Evolutionary conservation across 768 basidiomycete species (phyloP).

Genomic region (Mycena pura): DNA sequence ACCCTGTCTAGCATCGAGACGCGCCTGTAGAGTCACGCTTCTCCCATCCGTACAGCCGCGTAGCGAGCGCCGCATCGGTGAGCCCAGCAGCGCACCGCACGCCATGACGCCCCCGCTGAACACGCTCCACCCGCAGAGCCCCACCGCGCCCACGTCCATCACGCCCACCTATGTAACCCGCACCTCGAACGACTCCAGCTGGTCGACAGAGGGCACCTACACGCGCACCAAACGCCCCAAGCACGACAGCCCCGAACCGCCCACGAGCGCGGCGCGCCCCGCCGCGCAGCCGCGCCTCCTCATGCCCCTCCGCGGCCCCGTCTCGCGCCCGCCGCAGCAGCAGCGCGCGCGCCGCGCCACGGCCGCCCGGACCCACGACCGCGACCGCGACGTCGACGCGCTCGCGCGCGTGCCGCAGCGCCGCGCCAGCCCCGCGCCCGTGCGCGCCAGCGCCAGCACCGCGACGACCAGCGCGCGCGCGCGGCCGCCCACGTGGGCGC

Average conservation of each 20-base stretch:
- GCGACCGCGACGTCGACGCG: background rate
- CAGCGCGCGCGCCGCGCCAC: background rate
- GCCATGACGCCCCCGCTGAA: background rate
- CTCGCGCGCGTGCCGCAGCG: no score
- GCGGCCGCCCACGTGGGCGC: background rate
- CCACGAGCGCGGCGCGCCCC: background rate
- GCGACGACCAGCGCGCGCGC: background rate
- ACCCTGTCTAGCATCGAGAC: background rate
- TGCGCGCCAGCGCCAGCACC: background rate
- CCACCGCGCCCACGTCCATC: background rate
- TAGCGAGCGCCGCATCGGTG: background rate
- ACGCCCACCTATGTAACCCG: background rate
- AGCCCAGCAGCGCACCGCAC: no score
- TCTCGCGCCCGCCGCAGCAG: slow-evolving; percentile 11
- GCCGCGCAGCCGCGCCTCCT: background rate
- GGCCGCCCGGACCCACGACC: background rate
- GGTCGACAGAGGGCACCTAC: slow-evolving; percentile 20
- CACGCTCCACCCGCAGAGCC: background rate
- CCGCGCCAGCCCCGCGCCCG: background rate
- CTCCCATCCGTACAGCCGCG: slow-evolving; percentile 3
- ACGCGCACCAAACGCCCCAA: slow-evolving; percentile 8
- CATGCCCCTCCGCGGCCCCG: slow-evolving; percentile 9
- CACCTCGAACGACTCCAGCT: slow-evolving; percentile 16
- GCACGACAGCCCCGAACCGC: background rate
- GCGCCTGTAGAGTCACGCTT: background rate